Evolutionary conservation across 805 yeast genomes (phyloP), one percentile per base, ranked within the genome.

Genomic region (Isabelozyma pseudorhagii): DNA sequence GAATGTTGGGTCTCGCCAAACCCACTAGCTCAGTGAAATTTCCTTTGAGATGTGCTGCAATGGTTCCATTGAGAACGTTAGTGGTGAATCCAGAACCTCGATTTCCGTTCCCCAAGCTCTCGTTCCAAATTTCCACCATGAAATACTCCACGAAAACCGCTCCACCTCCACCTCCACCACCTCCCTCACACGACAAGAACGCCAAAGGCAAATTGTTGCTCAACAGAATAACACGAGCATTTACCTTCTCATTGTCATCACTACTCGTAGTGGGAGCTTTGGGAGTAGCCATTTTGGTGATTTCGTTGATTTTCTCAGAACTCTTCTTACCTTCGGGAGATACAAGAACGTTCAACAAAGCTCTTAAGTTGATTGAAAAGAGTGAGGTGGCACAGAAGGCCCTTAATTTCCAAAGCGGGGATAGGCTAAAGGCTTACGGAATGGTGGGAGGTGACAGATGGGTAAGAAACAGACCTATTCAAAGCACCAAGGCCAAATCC

Each of bases 251-350:
- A 6, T 64, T 80, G 8, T 82, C 91, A 3, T 76, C 89, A 0
- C 63, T 80, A 3, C 61, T 87, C 29, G 89, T 88, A 0, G 57
- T 85, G 8, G 89, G 87, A 3, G 91, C 91, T 2, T 62, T 83
- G 2, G 90, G 87, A 13, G 72, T 87, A 8, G 82, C 93, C 0
- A 84, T 43, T 66, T 84, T 50, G 81, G 78, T 91, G 17, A 74
- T 89, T 8, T 92, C 89, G 65, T 77, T 89, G 53, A 80, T 91
- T 18, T 78, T 87, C n/a, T 76, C 85, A 9, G 97, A 92, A 63
- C 70, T 92, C 31, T 82, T 89, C 55, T 79, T 92, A 44, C 97
- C 97, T 8, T 85, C 96, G 1, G 96, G 96, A 21, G 97, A 92
- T 62, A 92, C 96, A 0, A 87, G 86, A 55, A 82, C 96, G 2